Base-by-base conservation (phyloP, 331 rosid species). In the Prunus yedoensis region DNA sequence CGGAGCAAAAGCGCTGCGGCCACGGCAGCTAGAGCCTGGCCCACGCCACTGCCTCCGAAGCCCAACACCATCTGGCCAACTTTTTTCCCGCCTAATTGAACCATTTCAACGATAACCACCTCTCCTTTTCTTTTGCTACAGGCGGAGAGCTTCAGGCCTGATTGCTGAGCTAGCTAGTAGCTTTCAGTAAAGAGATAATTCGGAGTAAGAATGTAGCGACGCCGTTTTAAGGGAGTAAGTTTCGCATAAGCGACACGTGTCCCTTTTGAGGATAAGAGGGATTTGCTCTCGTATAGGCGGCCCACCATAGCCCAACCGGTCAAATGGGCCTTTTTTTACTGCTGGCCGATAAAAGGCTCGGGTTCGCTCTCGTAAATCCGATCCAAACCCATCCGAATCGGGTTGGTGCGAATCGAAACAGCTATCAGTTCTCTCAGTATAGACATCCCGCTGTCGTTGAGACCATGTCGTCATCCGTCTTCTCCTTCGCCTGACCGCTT, bases 1-100 rank as follows among this genome's bases (percentile, higher is more conserved):
- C 98, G 98, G 84, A 91, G 51, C 13, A 94, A 85, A 30, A 94
- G 53, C 21, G 93, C 90, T 0, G 84, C 82, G 20, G 97, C 92
- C 18, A 90, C 85, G 60, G 96, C 93, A 28, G 86, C 80, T n/a
- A 89, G 82, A 51, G 90, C 81, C 83, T 87, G 96, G 54, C 92
- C 96, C 2, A 94, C 10, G 27, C 96, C 92, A 61, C 83, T 88
- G 50, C 89, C 88, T 41, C 91, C 89, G 51, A 91, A 30, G 68
- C 94, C 88, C 25, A 68, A 60, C 30, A 89, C 79, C 73, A 83
- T 43, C 81, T 89, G 92, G 68, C 79, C 82, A 62, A 85, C 80
- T 68, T 62, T 91, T 75, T 90, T 85, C 88, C 94, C 93, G 85
- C 95, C 91, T 67, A 74, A 82, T 76, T 49, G 79, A 79, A 66